Evolutionary conservation across 2,329 filamentous ascomycete species (phyloP).

Genomic region (Uncinocarpus reesii): DNA sequence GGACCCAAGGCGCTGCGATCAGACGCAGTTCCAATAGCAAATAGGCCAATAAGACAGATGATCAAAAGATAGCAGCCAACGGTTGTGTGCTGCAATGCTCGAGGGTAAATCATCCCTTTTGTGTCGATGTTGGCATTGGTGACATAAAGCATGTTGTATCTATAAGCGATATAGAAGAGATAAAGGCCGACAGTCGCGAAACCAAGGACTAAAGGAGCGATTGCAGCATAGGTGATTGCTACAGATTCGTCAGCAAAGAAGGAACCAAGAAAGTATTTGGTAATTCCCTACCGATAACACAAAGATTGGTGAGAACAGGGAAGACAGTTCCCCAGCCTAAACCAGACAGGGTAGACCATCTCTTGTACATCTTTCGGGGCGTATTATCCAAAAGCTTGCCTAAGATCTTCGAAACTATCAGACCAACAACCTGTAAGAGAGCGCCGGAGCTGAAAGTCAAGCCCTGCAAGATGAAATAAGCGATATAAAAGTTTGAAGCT

Average conservation of each 20-base stretch:
- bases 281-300: conserved; percentile 58
- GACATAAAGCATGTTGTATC: conserved; percentile 85
- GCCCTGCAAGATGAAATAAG: conserved; percentile 89
- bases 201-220: conserved; percentile 72
- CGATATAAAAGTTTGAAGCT: conserved; percentile 88
- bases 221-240: conserved; percentile 77
- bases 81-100: conserved; percentile 76
- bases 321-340: conserved; percentile 77
- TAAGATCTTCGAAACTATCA: conserved; percentile 62
- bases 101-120: conserved; percentile 75
- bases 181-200: conserved; percentile 71
- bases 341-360: conserved; percentile 63
- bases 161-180: conserved; percentile 76
- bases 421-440: conserved; percentile 61
- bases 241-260: conserved; percentile 13
- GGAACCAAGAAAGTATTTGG: not conserved
- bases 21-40: conserved; percentile 57
- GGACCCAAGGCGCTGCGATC: conserved; percentile 56
- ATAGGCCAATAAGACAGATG: conserved; percentile 73
- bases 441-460: conserved; percentile 65
- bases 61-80: conserved; percentile 75
- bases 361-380: conserved; percentile 66
- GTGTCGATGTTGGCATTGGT: conserved; percentile 74
- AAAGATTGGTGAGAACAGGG: conserved; percentile 70
- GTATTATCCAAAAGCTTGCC: conserved; percentile 66